phyloP scores from a whole-genome alignment of 1,284 basidiomycete genomes.

The Gomphus sp. region DNA sequence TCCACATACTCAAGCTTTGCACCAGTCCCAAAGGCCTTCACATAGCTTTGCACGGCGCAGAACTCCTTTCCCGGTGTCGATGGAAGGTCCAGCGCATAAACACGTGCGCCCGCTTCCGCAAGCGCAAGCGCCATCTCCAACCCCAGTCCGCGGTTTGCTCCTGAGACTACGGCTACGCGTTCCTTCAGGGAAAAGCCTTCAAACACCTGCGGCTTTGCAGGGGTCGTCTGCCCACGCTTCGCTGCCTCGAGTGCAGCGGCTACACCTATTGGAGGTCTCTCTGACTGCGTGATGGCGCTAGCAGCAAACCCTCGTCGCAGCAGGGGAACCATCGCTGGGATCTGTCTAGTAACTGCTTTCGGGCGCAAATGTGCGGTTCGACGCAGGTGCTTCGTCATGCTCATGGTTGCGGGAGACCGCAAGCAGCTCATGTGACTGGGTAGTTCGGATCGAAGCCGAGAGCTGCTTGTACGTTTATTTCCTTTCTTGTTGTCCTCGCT shows the following conservation, averaged over 20 bases:
- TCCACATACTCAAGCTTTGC: slow-evolving; percentile 54
- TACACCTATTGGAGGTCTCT: slow-evolving; percentile 37
- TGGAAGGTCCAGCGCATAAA: slow-evolving; percentile 74
- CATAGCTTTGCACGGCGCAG: slow-evolving; percentile 43
- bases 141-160: slow-evolving; percentile 74
- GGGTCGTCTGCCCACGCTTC: slow-evolving; percentile 20
- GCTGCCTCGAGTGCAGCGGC: slow-evolving; percentile 43
- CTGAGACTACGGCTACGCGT: slow-evolving; percentile 69
- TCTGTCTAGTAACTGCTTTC: background rate
- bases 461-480: background rate
- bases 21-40: slow-evolving; percentile 32
- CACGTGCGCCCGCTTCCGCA: slow-evolving; percentile 68
- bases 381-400: background rate
- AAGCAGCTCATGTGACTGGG: slow-evolving; percentile 1
- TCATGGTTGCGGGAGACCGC: background rate
- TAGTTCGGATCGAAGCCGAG: background rate
- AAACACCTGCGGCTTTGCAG: slow-evolving; percentile 42
- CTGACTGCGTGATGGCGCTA: background rate
- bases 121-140: slow-evolving; percentile 75
- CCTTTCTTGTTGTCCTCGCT: background rate
- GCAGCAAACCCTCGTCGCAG: background rate
- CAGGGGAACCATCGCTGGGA: background rate
- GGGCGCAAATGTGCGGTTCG: background rate
- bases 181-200: slow-evolving; percentile 70
- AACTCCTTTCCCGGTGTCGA: slow-evolving; percentile 59